Evolutionary conservation across 2,329 filamentous ascomycete genomes (phyloP), one percentile per base, ranked within the genome.

Genomic region (Ceratocystis cacaofunesta): DNA sequence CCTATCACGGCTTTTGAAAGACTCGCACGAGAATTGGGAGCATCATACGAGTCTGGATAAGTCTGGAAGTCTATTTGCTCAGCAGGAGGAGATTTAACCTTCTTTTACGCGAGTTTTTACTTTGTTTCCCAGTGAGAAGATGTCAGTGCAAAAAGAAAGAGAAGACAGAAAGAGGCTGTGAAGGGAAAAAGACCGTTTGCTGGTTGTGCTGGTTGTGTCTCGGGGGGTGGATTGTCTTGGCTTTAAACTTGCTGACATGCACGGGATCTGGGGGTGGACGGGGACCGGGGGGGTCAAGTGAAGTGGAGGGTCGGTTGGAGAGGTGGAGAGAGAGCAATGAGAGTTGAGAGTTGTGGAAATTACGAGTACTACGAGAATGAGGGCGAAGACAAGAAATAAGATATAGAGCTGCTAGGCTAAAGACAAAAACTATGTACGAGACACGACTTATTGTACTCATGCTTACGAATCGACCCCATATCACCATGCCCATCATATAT

Each of bases 21-120:
- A 63, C 62, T 63, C 44, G 46, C 62, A 44, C 62, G 62, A 63
- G 62, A 63, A 63, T 55, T 52, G 15, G 5, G 32, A 58, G 36
- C 55, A 58, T 58, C 55, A 58, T 58, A 58, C 55, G 55, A 58
- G 55, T 36, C 55, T n/a, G 50, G 50, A 48, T 19, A n/a, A 41
- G 36, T 41, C 36, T 41, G 36, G 36, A 22, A 8, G n/a, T 19
- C 46, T 17, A 30, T 17, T n/a, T 58, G 30, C 19, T 58, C 10
- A 5, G 22, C 15, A 52, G 7, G 55, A 58, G 28, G 5, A 28
- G 55, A 36, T 32, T 41, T 17, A 58, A 58, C 30, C 55, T 36
- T 55, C 32, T 30, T 58, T 32, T 30, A 30, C 32, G 55, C 15
- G 7, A 10, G 52, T 12, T 1, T 57, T 57, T 57, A 28, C 55